These are phyloP conservation scores for Nakazawaea molendinolei DNA, from an alignment of 805 yeast species.

Conservation along the genomic window DNA sequence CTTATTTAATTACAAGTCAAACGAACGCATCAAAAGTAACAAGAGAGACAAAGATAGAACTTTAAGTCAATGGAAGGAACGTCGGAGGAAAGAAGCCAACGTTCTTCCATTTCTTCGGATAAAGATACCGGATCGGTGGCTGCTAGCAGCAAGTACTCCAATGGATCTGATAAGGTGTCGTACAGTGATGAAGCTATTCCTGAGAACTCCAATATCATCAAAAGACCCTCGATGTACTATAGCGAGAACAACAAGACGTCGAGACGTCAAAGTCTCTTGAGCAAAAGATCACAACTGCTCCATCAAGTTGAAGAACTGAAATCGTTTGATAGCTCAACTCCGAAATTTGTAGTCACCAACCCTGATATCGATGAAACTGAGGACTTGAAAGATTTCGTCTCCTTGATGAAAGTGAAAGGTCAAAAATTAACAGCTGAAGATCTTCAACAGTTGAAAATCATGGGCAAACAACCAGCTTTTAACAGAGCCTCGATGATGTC, in stretches of 20 bases:
- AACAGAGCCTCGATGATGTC: constrained; percentile 25
- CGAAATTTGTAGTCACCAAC: constrained; percentile 11
- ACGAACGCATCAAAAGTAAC: too few relatives aligned
- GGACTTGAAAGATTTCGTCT: constrained; percentile 8
- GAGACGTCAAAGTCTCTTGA: constrained; percentile 10
- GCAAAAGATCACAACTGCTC: constrained; percentile 5
- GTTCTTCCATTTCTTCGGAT: constrained; percentile 1
- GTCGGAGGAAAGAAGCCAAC: constrained; percentile 1
- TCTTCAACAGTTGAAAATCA: constrained; percentile 1
- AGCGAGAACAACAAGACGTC: constrained; percentile 5
- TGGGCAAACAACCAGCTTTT: constrained; percentile 6
- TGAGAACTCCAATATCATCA: background rate
- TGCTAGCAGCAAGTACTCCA: constrained; percentile 7
- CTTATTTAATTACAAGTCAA: too few relatives aligned
- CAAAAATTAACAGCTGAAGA: constrained; percentile 5
- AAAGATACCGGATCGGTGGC: constrained; percentile 1
- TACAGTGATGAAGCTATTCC: background rate
- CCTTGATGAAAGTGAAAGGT: constrained; percentile 6
- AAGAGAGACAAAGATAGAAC: too few relatives aligned
- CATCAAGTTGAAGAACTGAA: constrained; percentile 8
- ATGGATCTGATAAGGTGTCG: background rate
- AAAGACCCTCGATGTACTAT: constrained; percentile 12
- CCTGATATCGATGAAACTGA: constrained; percentile 6
- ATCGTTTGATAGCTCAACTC: background rate
- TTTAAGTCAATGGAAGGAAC: too few relatives aligned